A percentile compares a stretch with the other conserved stretches of the same genome.
These are phyloP conservation scores for Closterium sp. DNA, from an alignment of 139 green algal genomes.

Conservation along the genomic window DNA sequence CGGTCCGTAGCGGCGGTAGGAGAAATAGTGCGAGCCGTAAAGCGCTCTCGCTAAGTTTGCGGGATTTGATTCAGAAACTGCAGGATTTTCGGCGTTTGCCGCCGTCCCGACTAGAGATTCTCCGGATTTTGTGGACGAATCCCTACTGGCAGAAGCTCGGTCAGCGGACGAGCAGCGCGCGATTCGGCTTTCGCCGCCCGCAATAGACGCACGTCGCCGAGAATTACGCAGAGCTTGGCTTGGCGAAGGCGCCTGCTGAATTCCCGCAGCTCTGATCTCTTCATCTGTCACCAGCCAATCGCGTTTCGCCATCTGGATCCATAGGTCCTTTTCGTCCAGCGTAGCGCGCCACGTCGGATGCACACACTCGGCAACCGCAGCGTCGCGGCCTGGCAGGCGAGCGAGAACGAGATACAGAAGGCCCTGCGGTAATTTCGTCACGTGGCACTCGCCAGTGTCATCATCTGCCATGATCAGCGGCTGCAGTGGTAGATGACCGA, in stretches of 20 bases:
- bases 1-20: background rate
- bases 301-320: background rate
- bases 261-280: background rate
- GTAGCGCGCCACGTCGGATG: background rate
- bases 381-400: background rate
- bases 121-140: background rate
- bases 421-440: background rate
- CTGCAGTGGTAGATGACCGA: no score
- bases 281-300: background rate
- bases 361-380: background rate
- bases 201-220: background rate
- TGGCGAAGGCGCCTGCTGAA: background rate
- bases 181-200: background rate
- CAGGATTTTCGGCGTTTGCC: background rate
- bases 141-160: background rate
- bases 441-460: background rate
- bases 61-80: background rate
- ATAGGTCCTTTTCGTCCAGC: background rate
- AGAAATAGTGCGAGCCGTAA: constrained; percentile 12
- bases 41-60: background rate
- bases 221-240: background rate
- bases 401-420: background rate
- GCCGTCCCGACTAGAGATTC: background rate
- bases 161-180: background rate
- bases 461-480: background rate